Evolutionary conservation across 306 rosid genomes (phyloP).

Genomic region (Sindora glabra): DNA sequence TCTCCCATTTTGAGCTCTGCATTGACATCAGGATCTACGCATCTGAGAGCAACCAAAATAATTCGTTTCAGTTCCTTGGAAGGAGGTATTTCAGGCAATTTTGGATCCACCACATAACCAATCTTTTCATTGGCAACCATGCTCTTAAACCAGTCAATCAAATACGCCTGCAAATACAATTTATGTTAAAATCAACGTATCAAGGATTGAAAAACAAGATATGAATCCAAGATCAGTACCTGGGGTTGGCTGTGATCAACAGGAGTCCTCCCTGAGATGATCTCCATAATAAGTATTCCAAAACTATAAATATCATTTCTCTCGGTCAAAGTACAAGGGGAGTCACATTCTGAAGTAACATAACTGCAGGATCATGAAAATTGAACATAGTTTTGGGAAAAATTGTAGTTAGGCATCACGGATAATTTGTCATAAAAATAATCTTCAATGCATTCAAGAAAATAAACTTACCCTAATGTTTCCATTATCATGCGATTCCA

Average conservation of each 20-base stretch:
- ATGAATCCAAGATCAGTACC: constrained; percentile 24
- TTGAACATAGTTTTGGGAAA: background rate
- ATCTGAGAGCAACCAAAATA: constrained; percentile 48
- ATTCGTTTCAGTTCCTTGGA: constrained; percentile 44
- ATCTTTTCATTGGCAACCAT: constrained; percentile 30
- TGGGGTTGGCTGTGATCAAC: constrained; percentile 20
- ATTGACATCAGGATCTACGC: constrained; percentile 41
- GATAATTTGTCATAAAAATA: background rate
- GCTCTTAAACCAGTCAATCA: constrained; percentile 55
- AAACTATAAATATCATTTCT: constrained; percentile 51
- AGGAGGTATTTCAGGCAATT: constrained; percentile 37
- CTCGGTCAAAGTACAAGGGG: constrained; percentile 18
- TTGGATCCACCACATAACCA: constrained; percentile 33
- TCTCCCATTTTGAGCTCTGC: constrained; percentile 49
- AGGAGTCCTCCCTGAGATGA: constrained; percentile 45
- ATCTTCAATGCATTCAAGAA: no score
- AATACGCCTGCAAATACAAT: constrained; percentile 27
- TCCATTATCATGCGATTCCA: constrained; percentile 25
- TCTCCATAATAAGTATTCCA: constrained; percentile 63
- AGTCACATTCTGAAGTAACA: constrained; percentile 23
- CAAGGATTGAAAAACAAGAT: background rate
- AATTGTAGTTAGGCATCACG: background rate
- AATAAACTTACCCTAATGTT: constrained; percentile 33
- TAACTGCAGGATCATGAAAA: constrained; percentile 24
- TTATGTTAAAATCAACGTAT: background rate